Evolutionary conservation across 345 rosid species (phyloP).

Genomic region (Conringia planisiliqua): DNA sequence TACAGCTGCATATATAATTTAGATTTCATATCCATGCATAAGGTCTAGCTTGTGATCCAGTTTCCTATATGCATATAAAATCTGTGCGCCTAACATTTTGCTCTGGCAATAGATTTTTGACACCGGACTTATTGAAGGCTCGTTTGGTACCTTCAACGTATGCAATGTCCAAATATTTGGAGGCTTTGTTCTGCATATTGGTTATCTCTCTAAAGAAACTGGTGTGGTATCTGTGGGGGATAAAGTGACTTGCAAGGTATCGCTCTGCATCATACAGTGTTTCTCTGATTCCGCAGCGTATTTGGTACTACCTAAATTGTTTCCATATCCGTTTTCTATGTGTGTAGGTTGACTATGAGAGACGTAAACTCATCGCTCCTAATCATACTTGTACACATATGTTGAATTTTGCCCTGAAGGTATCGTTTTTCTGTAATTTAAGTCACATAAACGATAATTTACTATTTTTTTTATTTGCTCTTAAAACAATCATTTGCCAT

Average conservation of each 20-base stretch:
- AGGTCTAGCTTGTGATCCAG: neutral
- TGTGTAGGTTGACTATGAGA: slow-evolving; percentile 83
- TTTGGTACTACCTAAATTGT: neutral
- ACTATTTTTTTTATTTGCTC: neutral
- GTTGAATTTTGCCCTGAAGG: slow-evolving; percentile 96
- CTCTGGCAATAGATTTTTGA: slow-evolving; percentile 71
- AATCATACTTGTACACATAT: slow-evolving; percentile 97
- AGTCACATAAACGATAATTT: neutral
- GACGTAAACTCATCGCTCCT: slow-evolving; percentile 90
- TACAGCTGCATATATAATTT: neutral
- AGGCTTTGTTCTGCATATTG: slow-evolving; percentile 91
- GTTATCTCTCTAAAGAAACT: slow-evolving; percentile 45
- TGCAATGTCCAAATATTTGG: slow-evolving; percentile 84
- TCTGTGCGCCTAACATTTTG: neutral
- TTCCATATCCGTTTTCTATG: neutral
- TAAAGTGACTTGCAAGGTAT: slow-evolving; percentile 80
- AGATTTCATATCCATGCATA: neutral
- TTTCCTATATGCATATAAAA: neutral
- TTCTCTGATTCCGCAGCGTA: neutral
- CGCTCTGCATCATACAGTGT: neutral
- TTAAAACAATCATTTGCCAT: slow-evolving; percentile 1
- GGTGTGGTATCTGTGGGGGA: slow-evolving; percentile 61
- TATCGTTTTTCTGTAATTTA: slow-evolving; percentile 20
- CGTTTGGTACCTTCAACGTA: slow-evolving; percentile 73
- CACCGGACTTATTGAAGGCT: slow-evolving; percentile 68